Percentiles rank a stretch among this genome's conserved stretches.
Conservation (phyloP, 2,329 filamentous ascomycete genomes). For the Exophiala bonariae region DNA sequence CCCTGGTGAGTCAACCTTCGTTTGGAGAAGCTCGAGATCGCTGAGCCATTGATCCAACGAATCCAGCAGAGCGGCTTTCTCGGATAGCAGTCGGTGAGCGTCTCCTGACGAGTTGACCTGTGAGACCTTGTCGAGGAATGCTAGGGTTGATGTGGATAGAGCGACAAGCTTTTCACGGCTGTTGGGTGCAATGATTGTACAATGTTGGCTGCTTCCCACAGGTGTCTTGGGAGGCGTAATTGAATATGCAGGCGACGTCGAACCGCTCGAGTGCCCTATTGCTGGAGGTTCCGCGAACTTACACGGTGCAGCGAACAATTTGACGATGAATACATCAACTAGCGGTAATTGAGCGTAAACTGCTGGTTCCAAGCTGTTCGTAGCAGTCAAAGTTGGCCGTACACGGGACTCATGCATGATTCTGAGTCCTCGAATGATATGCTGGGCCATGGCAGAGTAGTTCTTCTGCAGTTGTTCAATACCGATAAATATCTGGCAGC, state of each 20-base stretch:
- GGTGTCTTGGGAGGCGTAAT: conserved; percentile 27
- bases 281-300: conserved; percentile 38
- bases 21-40: conserved; percentile 30
- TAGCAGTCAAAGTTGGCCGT: conserved; percentile 35
- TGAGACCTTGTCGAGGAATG: conserved; percentile 35
- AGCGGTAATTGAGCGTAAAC: conserved; percentile 36
- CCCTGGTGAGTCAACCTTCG: conserved; percentile 19
- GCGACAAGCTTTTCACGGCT: conserved; percentile 37
- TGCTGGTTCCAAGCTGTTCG: conserved; percentile 34
- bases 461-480: conserved; percentile 47
- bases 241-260: conserved; percentile 22
- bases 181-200: conserved; percentile 38
- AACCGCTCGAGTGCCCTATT: conserved; percentile 18
- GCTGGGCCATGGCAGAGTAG: conserved; percentile 44
- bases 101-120: conserved; percentile 25
- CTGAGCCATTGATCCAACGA: conserved; percentile 36
- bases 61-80: conserved; percentile 35
- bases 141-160: conserved; percentile 35
- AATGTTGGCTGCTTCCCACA: conserved; percentile 21
- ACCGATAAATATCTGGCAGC: conserved; percentile 50
- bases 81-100: conserved; percentile 30
- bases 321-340: conserved; percentile 46
- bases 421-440: conserved; percentile 45
- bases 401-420: conserved; percentile 46
- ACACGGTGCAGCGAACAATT: conserved; percentile 44